Evolutionary conservation across 75 land plant genomes (phyloP), one percentile per base, ranked within the genome.

Genomic region (Picea sitchensis): DNA sequence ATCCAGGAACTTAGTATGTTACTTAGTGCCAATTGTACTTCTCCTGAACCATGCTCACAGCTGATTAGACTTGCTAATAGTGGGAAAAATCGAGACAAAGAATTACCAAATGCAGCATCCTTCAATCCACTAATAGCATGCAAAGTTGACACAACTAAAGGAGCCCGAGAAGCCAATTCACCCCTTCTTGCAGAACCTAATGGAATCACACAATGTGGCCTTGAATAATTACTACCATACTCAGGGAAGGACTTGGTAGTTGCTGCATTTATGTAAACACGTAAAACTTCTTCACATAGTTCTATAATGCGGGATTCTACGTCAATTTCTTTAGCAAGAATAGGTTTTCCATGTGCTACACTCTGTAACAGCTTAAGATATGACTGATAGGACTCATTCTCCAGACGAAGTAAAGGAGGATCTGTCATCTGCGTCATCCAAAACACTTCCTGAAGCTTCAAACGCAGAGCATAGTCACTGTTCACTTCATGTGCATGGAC

Each of bases 41-140:
- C 96, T 69, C 84, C 82, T 17, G 96, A 90, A 71, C 94, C 86
- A 65, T 93, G 96, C 83, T 93, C 96, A 72, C 96, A 91, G 14
- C 91, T 77, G 18, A 93, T 78, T 57, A 93, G 90, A 73, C 82
- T 86, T 34, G 88, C 85, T 31, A 93, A 69, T 80, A 88, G 44
- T 0, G 94, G 96, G 75, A 93, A 93, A 73, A 93, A 75, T 6
- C 81, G 68, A 21, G 84, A 62, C 58, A 88, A 13, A 65, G 89
- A 83, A 73, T 67, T 84, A 73, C 60, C 83, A 77, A 92, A 92
- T 1, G 81, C 63, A 17, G 85, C 83, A 34, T 60, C 80, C 58
- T 83, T 85, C 80, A 93, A 78, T 60, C 68, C 61, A 65, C 80
- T 62, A 77, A 93, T 69, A 26, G 75, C 87, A 38, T 65, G 76